Percentiles rank a stretch among this genome's conserved stretches.
phyloP scores from a whole-genome alignment of 2,329 filamentous ascomycete species.

The Rhynchosporium agropyri region DNA sequence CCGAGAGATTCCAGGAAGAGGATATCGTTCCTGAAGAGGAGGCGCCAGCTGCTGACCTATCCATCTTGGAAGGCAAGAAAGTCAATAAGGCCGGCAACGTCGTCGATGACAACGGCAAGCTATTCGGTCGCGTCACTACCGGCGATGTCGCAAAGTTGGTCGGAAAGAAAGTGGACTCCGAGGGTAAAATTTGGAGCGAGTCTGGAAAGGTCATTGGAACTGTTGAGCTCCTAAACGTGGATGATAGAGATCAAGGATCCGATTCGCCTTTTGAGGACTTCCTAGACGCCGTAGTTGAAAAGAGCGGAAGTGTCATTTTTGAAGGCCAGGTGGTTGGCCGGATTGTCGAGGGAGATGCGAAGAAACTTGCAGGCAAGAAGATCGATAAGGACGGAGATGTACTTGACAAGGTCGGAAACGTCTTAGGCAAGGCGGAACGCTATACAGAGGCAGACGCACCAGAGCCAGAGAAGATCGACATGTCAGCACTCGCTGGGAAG shows the following conservation, averaged over 20 bases:
- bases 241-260: slow-evolving; percentile 53
- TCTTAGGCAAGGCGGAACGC: slow-evolving; percentile 67
- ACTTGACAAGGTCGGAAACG: slow-evolving; percentile 67
- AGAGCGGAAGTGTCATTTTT: slow-evolving; percentile 55
- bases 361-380: slow-evolving; percentile 64
- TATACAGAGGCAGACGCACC: slow-evolving; percentile 57
- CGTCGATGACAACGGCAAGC: slow-evolving; percentile 54
- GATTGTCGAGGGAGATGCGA: slow-evolving; percentile 64
- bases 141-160: slow-evolving; percentile 66
- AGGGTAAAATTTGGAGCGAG: slow-evolving; percentile 73
- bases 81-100: slow-evolving; percentile 64
- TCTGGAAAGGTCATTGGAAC: slow-evolving; percentile 68
- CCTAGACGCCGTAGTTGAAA: slow-evolving; percentile 56
- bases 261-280: slow-evolving; percentile 61
- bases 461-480: slow-evolving; percentile 54
- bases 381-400: slow-evolving; percentile 73
- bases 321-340: slow-evolving; percentile 59
- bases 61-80: slow-evolving; percentile 54
- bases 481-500: slow-evolving; percentile 67
- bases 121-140: slow-evolving; percentile 64
- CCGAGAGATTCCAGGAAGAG: slow-evolving; percentile 42
- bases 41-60: slow-evolving; percentile 46
- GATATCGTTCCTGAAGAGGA: slow-evolving; percentile 36
- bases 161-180: slow-evolving; percentile 64
- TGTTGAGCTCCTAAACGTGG: slow-evolving; percentile 63